Base-by-base conservation (phyloP, 495 filamentous ascomycete species). In the Clohesyomyces aquaticus region DNA sequence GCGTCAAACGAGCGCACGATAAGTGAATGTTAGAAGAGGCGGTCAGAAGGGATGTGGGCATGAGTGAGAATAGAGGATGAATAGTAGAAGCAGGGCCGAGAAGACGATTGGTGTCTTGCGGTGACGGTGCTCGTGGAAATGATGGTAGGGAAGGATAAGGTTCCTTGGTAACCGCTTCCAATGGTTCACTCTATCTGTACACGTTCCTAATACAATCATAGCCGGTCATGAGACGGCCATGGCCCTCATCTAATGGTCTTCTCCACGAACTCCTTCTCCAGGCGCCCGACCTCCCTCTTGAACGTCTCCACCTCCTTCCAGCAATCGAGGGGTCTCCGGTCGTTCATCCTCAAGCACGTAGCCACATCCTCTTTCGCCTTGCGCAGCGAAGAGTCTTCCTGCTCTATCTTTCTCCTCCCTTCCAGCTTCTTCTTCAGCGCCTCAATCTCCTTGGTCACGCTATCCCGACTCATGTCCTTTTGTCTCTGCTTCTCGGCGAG, bases 231-330 rank as follows among this genome's bases (percentile, higher is more conserved):
- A 4, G 16, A 6, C 22, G 10, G 1, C 18, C 49, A 21, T 22
- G n/a, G 3, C 38, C 11, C 19, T 70, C 55, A 72, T 48, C 70
- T 54, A 47, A 94, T 83, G 64, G 94, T 87, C 76, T 87, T 89
- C 70, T 93, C 87, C 45, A 98, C 87, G 83, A 95, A 98, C 19
- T 80, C 82, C 74, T 84, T 87, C 81, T 98, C 93, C 76, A 97
- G 72, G 73, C 79, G 82, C 50, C 90, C 83, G 27, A 96, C 92
- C 80, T 95, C 91, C 68, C 81, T 81, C 82, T 89, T 94, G 70
- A 98, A 98, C 27, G 78, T 81, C 76, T 91, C 89, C 19, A 98
- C 93, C 82, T 98, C 95, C 75, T 85, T 82, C 88, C 91, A 98
- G 82, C 94, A 98, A 81, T 98, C 87, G 73, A 98, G 76, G 73